Percentiles rank a stretch among this genome's conserved stretches.
phyloP scores from a whole-genome alignment of 1,139 yeast genomes.

The Geotrichum histeridarum region DNA sequence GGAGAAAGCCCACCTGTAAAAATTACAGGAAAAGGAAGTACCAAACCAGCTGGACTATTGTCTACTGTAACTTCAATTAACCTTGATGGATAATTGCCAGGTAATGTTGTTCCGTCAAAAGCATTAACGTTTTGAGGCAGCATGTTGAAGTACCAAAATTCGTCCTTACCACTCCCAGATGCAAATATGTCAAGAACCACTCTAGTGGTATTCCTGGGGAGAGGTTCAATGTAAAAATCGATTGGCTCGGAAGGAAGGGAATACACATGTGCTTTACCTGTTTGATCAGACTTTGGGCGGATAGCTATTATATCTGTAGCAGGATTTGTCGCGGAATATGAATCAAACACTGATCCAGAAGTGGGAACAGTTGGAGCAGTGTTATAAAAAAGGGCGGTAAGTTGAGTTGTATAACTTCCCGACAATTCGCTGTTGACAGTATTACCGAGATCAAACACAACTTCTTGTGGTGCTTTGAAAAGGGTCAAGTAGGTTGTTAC shows the following conservation, averaged over 20 bases:
- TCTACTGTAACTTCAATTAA: slow-evolving; percentile 35
- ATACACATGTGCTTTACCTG: slow-evolving; percentile 13
- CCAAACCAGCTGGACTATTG: slow-evolving; percentile 35
- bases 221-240: slow-evolving; percentile 37
- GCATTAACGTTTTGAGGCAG: slow-evolving; percentile 45
- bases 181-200: slow-evolving; percentile 57
- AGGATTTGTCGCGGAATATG: slow-evolving; percentile 16
- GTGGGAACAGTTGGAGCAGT: slow-evolving; percentile 19
- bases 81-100: slow-evolving; percentile 43
- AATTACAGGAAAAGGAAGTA: slow-evolving; percentile 45
- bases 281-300: slow-evolving; percentile 10
- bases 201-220: slow-evolving; percentile 56
- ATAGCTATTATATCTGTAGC: slow-evolving; percentile 18
- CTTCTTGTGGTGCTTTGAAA: slow-evolving; percentile 45
- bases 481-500: slow-evolving; percentile 53
- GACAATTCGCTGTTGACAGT: slow-evolving; percentile 51
- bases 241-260: slow-evolving; percentile 28
- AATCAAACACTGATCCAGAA: slow-evolving; percentile 15
- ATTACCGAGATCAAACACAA: slow-evolving; percentile 58
- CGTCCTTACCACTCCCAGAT: slow-evolving; percentile 75
- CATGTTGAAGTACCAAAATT: slow-evolving; percentile 73
- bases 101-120: slow-evolving; percentile 38
- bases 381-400: slow-evolving; percentile 51
- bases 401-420: slow-evolving; percentile 55
- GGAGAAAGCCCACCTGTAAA: slow-evolving; percentile 81